phyloP scores from a whole-genome alignment of 2,329 filamentous ascomycete species.

The Arthroderma sp. region DNA sequence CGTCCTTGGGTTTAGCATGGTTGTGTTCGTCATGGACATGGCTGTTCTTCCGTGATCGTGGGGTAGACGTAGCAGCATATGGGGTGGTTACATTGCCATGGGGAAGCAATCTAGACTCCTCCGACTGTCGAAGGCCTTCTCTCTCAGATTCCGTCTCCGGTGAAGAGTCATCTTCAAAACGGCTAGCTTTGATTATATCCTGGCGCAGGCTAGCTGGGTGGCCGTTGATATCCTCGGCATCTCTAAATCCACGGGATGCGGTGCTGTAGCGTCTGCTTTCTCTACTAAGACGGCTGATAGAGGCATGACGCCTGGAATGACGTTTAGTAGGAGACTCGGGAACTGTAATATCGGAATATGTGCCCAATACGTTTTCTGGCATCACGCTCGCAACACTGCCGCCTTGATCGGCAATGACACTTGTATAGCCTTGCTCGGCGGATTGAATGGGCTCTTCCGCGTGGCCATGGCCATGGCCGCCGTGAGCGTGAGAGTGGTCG shows the following conservation, averaged over 20 bases:
- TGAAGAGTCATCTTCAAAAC: conserved; percentile 44
- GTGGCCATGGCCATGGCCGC: conserved; percentile 39
- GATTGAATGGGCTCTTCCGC: conserved; percentile 29
- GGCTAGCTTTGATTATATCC: conserved; percentile 78
- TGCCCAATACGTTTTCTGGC: conserved; percentile 49
- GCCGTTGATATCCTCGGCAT: conserved; percentile 61
- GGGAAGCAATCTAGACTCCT: conserved; percentile 29
- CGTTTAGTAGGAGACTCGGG: neutral
- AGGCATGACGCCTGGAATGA: neutral
- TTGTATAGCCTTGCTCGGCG: conserved; percentile 28
- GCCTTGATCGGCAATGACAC: conserved; percentile 42
- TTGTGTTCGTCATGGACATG: conserved; percentile 59
- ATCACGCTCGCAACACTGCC: conserved; percentile 51
- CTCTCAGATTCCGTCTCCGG: conserved; percentile 36
- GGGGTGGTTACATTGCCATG: conserved; percentile 29
- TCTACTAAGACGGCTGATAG: neutral
- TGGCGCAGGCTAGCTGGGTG: conserved; percentile 84
- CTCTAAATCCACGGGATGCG: conserved; percentile 43
- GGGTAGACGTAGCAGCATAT: conserved; percentile 25
- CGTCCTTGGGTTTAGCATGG: conserved; percentile 58
- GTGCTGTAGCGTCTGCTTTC: conserved; percentile 30
- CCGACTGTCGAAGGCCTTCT: conserved; percentile 41
- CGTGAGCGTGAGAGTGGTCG: conserved; percentile 76
- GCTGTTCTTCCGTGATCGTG: conserved; percentile 16
- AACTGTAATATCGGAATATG: conserved; percentile 22